Base-by-base conservation (phyloP, 2,329 filamentous ascomycete genomes). In the Colletotrichum magnum region DNA sequence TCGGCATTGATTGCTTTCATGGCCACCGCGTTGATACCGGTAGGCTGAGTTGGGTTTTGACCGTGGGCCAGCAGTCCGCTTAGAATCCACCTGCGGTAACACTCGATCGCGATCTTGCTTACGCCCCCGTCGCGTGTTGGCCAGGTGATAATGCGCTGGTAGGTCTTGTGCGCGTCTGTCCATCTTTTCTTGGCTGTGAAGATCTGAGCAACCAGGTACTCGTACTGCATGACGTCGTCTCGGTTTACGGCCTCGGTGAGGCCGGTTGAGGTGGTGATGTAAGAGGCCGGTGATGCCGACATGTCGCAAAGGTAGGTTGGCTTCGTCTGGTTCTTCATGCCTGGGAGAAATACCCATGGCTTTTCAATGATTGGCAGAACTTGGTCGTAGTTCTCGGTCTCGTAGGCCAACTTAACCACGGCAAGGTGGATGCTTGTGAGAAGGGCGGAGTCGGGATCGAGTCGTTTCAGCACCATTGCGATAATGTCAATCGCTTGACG, bases 71-170 rank as follows among this genome's bases (percentile, higher is more conserved):
- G 83, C 63, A 98, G 85, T 61, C 90, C 89, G 10, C 94, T 87
- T 16, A 99, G 82, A 9, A 97, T 78, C 93, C 94, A 98, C 80
- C 95, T 97, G 82, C 95, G 97, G 84, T 97, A 95, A 6, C 94
- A 93, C 73, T 97, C 94, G 4, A 93, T 85, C 92, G 96, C 96
- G 58, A 97, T 86, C 77, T 90, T 91, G 79, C 92, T 95, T 13
- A 89, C 85, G 43, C 89, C 86, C 39, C 85, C 83, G 21, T 90
- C 90, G 59, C 83, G 85, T 0, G 86, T 84, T 0, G 94, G 93
- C 66, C 91, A 90, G 3, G 90, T 88, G 43, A 97, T 83, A 51
- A 89, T 87, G 68, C 88, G 85, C 73, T 90, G 88, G 28, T 94
- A 85, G 36, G 90, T 89, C 45, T 85, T 85, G 16, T 86, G 80